Evolutionary conservation across 169 alveolate genomes (phyloP).

Genomic region (Miamiensis avidus): DNA sequence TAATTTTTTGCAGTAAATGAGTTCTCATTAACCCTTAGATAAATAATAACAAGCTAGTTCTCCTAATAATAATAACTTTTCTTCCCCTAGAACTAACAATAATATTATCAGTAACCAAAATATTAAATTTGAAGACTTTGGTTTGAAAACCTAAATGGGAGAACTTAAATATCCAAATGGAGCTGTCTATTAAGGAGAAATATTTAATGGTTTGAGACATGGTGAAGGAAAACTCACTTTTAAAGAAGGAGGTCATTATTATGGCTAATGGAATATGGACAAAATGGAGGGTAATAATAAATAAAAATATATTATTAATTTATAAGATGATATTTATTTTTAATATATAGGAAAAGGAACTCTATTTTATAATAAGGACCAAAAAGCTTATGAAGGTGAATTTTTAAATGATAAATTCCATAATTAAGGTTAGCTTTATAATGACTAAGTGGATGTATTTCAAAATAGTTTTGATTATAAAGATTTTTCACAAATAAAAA

Average conservation of each 20-base stretch:
- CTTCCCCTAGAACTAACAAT: neutral
- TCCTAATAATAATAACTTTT: neutral
- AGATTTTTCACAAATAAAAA: conserved; percentile 15
- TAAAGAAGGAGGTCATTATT: conserved; percentile 28
- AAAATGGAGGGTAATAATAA: conserved; percentile 27
- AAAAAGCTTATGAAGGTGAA: conserved; percentile 42
- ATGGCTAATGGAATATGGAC: conserved; percentile 40
- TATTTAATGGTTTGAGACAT: conserved; percentile 3
- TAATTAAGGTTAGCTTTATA: conserved; percentile 31
- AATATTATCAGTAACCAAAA: no score
- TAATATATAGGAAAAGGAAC: conserved; percentile 14
- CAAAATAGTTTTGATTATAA: conserved; percentile 3
- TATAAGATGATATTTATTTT: no score
- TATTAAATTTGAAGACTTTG: neutral
- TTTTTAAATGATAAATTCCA: conserved; percentile 20
- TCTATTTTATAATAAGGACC: conserved; percentile 1
- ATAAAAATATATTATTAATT: no score
- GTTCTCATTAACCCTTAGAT: neutral
- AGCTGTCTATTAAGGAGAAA: conserved; percentile 21
- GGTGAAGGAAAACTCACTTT: conserved; percentile 25
- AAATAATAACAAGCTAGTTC: no score
- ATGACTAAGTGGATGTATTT: neutral
- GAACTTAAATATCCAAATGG: conserved; percentile 20
- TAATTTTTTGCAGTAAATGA: neutral
- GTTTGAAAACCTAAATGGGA: neutral